Evolutionary conservation across 345 rosid species (phyloP).

Genomic region (Combretum micranthum): DNA sequence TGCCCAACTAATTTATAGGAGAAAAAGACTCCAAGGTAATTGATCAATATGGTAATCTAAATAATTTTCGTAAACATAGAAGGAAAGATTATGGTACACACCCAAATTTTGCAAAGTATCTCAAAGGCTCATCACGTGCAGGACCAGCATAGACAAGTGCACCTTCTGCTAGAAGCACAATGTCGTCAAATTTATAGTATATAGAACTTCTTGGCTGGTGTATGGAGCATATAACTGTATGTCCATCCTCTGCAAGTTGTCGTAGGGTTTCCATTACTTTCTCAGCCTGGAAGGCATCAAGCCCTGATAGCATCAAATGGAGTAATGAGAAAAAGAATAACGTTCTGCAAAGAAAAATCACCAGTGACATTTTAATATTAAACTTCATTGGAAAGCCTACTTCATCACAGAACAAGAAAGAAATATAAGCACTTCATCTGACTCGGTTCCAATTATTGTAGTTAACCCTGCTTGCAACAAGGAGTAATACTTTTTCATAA

Average conservation of each 20-base stretch:
- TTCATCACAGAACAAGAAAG: no score
- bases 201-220: slow-evolving; percentile 98
- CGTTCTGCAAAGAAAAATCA: background rate
- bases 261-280: slow-evolving; percentile 92
- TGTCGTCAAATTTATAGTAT: slow-evolving; percentile 83
- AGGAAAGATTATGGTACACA: slow-evolving; percentile 26
- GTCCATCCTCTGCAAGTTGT: slow-evolving; percentile 87
- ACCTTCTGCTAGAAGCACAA: slow-evolving; percentile 78
- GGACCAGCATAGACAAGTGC: slow-evolving; percentile 83
- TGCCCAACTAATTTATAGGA: no score
- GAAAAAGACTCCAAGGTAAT: no score
- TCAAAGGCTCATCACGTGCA: slow-evolving; percentile 68
- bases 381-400: background rate
- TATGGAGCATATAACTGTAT: slow-evolving; percentile 93
- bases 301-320: slow-evolving; percentile 46
- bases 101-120: slow-evolving; percentile 84
- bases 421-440: no score
- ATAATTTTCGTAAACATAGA: background rate
- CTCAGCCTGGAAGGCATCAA: slow-evolving; percentile 97
- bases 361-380: background rate
- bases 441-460: no score
- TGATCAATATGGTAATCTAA: no score
- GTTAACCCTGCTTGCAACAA: no score
- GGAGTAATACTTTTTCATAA: no score
- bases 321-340: background rate